Base-by-base conservation (phyloP, 257 asterid genomes). In the Lycium ferocissimum region DNA sequence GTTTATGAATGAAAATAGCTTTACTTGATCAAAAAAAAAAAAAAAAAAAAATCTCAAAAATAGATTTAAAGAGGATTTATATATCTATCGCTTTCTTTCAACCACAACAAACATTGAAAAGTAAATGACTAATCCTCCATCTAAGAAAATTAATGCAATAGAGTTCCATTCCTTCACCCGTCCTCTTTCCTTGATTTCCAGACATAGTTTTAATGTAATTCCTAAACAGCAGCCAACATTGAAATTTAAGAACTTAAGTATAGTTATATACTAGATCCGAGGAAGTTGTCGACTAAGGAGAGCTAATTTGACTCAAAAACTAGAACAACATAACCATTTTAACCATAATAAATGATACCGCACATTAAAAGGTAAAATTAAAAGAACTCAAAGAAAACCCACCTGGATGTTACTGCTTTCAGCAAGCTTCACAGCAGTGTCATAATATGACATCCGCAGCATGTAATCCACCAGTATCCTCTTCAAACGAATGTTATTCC, bases 391-490 rank as follows among this genome's bases (percentile, higher is more conserved):
- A 20, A 12, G 26, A 22, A 78, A 79, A 80, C 78, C 83, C 79
- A 97, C 99, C 99, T 93, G 93, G 85, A 95, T 94, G 78, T 92
- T 92, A 92, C 97, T 90, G 90, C 91, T 88, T 90, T 94, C 97
- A 47, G 99, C 97, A 84, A 97, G 94, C 94, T 92, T 94, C 81
- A 81, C 86, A 75, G 99, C 99, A 70, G 99, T 93, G 84, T 92
- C 95, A 83, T 91, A 95, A 87, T 95, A 97, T 17, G 99, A 97
- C 99, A 97, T 95, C 62, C 99, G 92, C 91, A 95, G 82, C 97
- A 97, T 94, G 90, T 97, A 97, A 84, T 97, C 99, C 40, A 97
- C 98, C 69, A 97, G 95, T 88, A 97, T 92, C 69, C 99, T 85
- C 81, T 92, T 95, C 95, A 97, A 88, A 47, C 99, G 94, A 40